These are phyloP conservation scores for Plasmodium yoelii DNA, from an alignment of 169 alveolate genomes.

Conservation along the genomic window DNA sequence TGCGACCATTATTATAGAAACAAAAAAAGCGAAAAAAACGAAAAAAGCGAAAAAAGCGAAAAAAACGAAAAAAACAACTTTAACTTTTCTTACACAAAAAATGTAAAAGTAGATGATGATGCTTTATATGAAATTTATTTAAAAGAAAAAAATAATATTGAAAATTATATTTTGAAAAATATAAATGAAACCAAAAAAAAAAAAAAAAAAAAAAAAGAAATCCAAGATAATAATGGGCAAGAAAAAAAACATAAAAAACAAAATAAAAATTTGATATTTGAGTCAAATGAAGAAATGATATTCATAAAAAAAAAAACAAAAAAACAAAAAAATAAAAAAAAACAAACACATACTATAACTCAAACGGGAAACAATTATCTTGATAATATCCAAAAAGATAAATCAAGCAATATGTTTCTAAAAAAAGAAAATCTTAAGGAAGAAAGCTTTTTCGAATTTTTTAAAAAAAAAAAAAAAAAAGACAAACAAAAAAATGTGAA, in stretches of 20 bases:
- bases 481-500: not conserved
- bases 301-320: constrained; percentile 34
- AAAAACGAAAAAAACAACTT: constrained; percentile 10
- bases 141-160: constrained; percentile 58
- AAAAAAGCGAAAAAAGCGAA: not conserved
- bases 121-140: constrained; percentile 65
- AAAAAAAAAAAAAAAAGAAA: constrained; percentile 15
- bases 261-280: constrained; percentile 44
- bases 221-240: not conserved
- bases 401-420: not conserved
- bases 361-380: not conserved
- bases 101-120: constrained; percentile 48
- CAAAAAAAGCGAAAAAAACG: not conserved
- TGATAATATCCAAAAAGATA: not conserved
- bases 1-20: constrained; percentile 19
- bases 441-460: not conserved
- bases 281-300: constrained; percentile 63
- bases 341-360: not conserved
- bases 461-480: not conserved
- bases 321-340: not conserved
- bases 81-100: constrained; percentile 17
- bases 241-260: constrained; percentile 13
- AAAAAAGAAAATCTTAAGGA: constrained; percentile 5
- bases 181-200: constrained; percentile 13
- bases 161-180: constrained; percentile 12